Evolutionary conservation across 2,329 filamentous ascomycete species (phyloP).

Genomic region (Cladophialophora exuberans): DNA sequence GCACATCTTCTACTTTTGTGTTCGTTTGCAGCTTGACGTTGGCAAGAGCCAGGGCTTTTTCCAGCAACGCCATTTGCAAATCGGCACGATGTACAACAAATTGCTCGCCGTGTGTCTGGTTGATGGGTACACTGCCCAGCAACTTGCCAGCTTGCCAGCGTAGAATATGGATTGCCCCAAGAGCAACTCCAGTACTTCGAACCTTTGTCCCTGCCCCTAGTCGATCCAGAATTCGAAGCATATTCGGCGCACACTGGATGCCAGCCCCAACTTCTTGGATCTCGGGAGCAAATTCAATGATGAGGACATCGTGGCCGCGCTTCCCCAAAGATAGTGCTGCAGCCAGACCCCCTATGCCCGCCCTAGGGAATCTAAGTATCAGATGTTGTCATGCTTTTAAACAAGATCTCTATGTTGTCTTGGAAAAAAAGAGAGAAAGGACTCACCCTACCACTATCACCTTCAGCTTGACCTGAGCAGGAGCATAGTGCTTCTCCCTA

Average conservation of each 20-base stretch:
- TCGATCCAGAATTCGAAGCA: conserved; percentile 29
- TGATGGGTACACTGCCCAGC: conserved; percentile 33
- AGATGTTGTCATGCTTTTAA: conserved; percentile 28
- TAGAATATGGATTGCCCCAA: conserved; percentile 45
- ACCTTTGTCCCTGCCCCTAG: conserved; percentile 24
- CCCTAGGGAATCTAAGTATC: conserved; percentile 8
- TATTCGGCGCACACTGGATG: conserved; percentile 35
- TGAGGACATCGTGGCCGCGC: conserved; percentile 39
- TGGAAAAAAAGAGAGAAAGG: too few species aligned
- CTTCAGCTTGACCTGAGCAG: conserved; percentile 15
- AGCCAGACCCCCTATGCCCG: conserved; percentile 39
- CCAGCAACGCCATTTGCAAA: conserved; percentile 33
- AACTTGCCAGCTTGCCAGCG: conserved; percentile 37
- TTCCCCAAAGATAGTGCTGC: conserved; percentile 39
- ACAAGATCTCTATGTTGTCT: not conserved
- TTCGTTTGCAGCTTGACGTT: conserved; percentile 33
- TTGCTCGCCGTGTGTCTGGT: conserved; percentile 51
- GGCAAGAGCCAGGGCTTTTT: conserved; percentile 41
- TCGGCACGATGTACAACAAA: conserved; percentile 40
- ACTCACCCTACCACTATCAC: conserved; percentile 29
- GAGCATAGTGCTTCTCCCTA: conserved; percentile 23
- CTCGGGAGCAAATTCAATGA: conserved; percentile 70
- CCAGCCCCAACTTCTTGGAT: conserved; percentile 59
- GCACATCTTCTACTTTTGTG: conserved; percentile 32
- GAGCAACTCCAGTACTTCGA: conserved; percentile 34